Conservation (phyloP, 164 flowering plant species). For the Tinospora cordifolia region DNA sequence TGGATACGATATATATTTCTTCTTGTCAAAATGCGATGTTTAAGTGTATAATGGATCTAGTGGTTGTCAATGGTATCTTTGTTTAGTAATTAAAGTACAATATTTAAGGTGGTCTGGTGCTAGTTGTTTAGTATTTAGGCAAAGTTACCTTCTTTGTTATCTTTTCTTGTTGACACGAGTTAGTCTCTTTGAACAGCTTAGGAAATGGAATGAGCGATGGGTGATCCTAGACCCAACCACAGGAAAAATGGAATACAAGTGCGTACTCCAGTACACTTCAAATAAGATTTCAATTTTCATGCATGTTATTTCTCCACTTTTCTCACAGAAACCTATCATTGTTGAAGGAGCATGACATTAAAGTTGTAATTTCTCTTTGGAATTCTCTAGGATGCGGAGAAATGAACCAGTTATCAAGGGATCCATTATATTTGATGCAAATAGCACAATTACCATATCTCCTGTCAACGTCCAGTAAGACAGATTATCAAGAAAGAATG, state of each 20-base stretch:
- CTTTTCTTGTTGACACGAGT: not conserved
- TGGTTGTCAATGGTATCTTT: no score
- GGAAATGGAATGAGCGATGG: constrained; percentile 99
- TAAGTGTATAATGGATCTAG: no score
- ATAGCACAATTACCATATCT: constrained; percentile 75
- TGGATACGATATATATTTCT: no score
- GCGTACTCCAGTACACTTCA: constrained; percentile 12
- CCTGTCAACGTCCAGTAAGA: constrained; percentile 96
- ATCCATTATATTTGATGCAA: constrained; percentile 69
- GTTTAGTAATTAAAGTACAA: no score
- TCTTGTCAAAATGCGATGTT: no score
- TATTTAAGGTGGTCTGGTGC: no score
- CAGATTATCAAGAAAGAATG: not conserved
- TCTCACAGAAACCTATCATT: not conserved
- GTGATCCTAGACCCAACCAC: constrained; percentile 91
- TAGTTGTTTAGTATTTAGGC: not conserved
- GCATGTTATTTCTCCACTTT: not conserved
- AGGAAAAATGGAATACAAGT: constrained; percentile 99
- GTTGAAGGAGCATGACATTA: not conserved
- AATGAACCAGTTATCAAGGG: constrained; percentile 86
- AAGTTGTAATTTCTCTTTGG: constrained; percentile 7
- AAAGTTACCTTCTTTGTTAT: not conserved
- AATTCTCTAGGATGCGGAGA: constrained; percentile 57
- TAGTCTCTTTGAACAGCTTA: constrained; percentile 41
- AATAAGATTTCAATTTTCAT: not conserved